A percentile compares a stretch with the other conserved stretches of the same genome.
These are phyloP conservation scores for Chrysochromulina parva DNA, from an alignment of 78 protist species.

Conservation along the genomic window DNA sequence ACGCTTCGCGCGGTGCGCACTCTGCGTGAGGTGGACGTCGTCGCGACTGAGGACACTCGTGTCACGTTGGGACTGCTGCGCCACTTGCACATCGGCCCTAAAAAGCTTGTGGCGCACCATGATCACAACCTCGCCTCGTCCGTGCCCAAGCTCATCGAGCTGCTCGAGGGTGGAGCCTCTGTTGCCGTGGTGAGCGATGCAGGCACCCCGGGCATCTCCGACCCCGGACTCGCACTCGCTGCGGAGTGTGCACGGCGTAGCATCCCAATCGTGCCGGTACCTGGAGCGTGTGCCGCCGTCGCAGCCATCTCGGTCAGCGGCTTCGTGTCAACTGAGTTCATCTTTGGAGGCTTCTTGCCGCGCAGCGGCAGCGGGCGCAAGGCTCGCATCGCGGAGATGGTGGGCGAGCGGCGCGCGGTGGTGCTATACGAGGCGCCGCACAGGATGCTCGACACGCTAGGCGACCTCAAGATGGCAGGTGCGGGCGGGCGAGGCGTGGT, in stretches of 20 bases:
- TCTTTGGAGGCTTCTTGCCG: slow-evolving; percentile 9
- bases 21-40: neutral
- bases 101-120: slow-evolving; percentile 6
- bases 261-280: neutral
- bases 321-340: neutral
- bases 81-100: neutral
- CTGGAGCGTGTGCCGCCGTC: slow-evolving; percentile 26
- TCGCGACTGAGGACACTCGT: slow-evolving; percentile 27
- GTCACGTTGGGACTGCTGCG: neutral
- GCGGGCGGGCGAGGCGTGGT: neutral
- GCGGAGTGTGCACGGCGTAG: neutral
- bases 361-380: neutral
- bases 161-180: no score
- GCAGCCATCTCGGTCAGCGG: neutral
- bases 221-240: neutral
- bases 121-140: neutral
- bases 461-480: neutral
- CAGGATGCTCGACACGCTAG: neutral
- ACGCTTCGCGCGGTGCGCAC: slow-evolving; percentile 18
- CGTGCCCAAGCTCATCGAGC: neutral
- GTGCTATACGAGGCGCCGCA: slow-evolving; percentile 36
- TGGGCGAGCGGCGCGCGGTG: neutral
- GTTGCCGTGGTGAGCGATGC: neutral
- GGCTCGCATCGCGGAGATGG: neutral
- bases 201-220: slow-evolving; percentile 29